These are phyloP conservation scores for Fistulinella cinereoalba DNA, from an alignment of 1,284 basidiomycete species.

Conservation along the genomic window DNA sequence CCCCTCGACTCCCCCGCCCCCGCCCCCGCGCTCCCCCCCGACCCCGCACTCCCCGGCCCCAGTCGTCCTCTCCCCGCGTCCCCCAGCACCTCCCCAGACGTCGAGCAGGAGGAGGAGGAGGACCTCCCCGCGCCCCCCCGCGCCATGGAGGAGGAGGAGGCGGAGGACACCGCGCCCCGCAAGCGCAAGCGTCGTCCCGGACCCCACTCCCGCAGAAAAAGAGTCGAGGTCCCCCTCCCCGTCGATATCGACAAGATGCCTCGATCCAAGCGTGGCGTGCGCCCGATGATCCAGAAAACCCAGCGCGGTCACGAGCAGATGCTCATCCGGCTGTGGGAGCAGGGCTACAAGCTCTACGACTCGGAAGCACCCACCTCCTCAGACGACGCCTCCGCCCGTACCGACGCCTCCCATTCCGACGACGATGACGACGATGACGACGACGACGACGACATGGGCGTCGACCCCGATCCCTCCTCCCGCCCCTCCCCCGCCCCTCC, in stretches of 20 bases:
- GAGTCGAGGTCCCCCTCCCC: slow-evolving; percentile 15
- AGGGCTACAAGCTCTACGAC: slow-evolving; percentile 21
- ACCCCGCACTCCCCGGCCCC: slow-evolving; percentile 1
- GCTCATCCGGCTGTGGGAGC: slow-evolving; percentile 16
- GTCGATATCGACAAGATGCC: slow-evolving; percentile 20
- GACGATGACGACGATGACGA: slow-evolving; percentile 34
- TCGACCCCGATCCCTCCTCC: too few species aligned
- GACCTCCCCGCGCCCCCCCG: slow-evolving; percentile 53
- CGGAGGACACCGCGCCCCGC: slow-evolving; percentile 43
- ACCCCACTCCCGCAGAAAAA: slow-evolving; percentile 10
- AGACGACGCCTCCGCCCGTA: slow-evolving; percentile 24
- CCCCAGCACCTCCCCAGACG: slow-evolving; percentile 32
- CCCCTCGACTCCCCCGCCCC: slow-evolving; percentile 9
- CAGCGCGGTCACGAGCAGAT: slow-evolving; percentile 2
- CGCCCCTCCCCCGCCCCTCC: slow-evolving; percentile 20
- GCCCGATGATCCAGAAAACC: too few species aligned
- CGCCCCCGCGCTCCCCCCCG: slow-evolving; percentile 5
- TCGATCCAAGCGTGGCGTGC: slow-evolving; percentile 20
- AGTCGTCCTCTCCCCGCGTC: slow-evolving; percentile 7
- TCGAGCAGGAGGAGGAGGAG: slow-evolving; percentile 45
- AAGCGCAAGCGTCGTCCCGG: slow-evolving; percentile 16
- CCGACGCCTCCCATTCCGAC: slow-evolving; percentile 24
- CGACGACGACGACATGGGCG: slow-evolving; percentile 20
- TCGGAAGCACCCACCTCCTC: slow-evolving; percentile 19
- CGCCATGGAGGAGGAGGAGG: slow-evolving; percentile 64